Conservation (phyloP, 148 eudicot species). For the Suaeda aralocaspica region DNA sequence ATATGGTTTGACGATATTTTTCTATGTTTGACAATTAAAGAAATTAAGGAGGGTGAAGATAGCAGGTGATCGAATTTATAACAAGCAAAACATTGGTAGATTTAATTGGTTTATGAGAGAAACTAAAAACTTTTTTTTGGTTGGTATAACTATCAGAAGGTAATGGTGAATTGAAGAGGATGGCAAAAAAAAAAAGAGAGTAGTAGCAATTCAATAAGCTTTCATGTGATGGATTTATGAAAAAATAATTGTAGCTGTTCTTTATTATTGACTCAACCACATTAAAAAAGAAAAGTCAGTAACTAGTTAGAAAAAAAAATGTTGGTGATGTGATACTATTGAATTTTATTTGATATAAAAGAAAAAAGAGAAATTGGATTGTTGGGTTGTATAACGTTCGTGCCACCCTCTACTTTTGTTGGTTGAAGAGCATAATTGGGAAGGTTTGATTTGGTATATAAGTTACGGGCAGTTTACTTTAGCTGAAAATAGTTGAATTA, state of each 20-base stretch:
- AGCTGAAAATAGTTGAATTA: too few relatives aligned
- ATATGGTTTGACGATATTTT: neutral
- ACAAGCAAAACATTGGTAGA: neutral
- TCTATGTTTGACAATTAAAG: too few relatives aligned
- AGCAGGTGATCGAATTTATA: neutral
- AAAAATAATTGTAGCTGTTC: neutral
- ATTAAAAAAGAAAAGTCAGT: neutral
- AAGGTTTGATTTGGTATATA: too few relatives aligned
- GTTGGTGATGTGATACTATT: slow-evolving; percentile 6
- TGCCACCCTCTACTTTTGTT: slow-evolving; percentile 24
- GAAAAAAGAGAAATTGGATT: neutral
- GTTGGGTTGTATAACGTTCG: slow-evolving; percentile 1
- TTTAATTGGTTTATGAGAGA: neutral
- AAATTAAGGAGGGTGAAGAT: neutral
- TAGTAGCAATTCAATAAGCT: neutral
- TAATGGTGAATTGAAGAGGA: neutral
- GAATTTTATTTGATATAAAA: neutral
- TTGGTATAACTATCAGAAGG: neutral
- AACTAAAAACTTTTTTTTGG: neutral
- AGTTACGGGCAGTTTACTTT: too few relatives aligned
- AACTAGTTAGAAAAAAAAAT: neutral
- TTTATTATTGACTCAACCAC: neutral
- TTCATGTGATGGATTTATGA: slow-evolving; percentile 1
- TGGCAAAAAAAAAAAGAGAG: neutral
- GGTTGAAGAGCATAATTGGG: slow-evolving; percentile 17